These are phyloP conservation scores for Lathyrus tuberosus DNA, from an alignment of 306 rosid species.

Conservation along the genomic window DNA sequence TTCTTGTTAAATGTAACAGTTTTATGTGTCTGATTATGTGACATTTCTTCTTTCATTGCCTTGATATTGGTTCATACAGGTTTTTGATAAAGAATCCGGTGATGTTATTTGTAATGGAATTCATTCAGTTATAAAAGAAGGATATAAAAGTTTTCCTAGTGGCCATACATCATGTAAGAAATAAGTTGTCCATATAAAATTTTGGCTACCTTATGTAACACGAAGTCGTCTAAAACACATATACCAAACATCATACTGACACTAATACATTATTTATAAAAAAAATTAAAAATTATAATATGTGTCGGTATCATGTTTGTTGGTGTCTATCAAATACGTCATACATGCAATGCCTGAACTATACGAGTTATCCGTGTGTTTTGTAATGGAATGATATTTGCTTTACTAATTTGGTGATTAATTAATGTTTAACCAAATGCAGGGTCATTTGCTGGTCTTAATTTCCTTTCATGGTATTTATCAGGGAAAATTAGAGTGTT, in stretches of 20 bases:
- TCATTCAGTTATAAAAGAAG: slow-evolving; percentile 46
- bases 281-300: too few relatives aligned
- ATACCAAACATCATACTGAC: neutral
- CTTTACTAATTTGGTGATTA: neutral
- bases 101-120: slow-evolving; percentile 49
- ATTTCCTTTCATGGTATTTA: slow-evolving; percentile 59
- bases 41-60: too few relatives aligned
- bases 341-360: too few relatives aligned
- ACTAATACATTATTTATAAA: too few relatives aligned
- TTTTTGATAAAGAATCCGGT: slow-evolving; percentile 36
- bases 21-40: neutral
- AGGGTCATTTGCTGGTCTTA: slow-evolving; percentile 67
- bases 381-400: neutral
- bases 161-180: slow-evolving; percentile 62
- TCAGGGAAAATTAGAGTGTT: slow-evolving; percentile 59
- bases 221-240: neutral
- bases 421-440: slow-evolving; percentile 36
- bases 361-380: too few relatives aligned
- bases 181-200: neutral
- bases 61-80: slow-evolving; percentile 25
- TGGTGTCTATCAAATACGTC: too few relatives aligned
- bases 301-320: neutral
- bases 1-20: neutral
- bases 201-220: neutral
- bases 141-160: slow-evolving; percentile 64